Conservation (phyloP, 352 stramenopile species). For the Pythium pyrilobum region DNA sequence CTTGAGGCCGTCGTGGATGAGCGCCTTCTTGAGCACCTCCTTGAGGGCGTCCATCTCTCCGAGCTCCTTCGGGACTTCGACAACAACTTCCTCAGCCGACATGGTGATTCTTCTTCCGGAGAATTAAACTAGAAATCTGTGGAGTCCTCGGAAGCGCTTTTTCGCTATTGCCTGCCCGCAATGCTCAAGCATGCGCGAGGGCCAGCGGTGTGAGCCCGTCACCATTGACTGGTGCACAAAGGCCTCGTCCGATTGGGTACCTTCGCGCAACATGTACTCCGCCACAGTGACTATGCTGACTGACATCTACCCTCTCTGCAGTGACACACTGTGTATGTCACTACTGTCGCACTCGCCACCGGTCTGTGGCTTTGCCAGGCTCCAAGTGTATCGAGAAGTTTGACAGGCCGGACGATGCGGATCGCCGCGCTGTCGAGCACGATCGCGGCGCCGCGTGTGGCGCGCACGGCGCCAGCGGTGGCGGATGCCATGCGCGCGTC, state of each 20-base stretch:
- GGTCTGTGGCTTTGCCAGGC: neutral
- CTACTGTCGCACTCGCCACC: too few species aligned
- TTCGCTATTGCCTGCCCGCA: slow-evolving; percentile 8
- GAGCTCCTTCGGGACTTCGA: slow-evolving; percentile 91
- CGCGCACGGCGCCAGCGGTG: neutral
- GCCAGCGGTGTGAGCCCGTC: too few species aligned
- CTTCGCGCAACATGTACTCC: slow-evolving; percentile 23
- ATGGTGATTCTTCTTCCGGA: slow-evolving; percentile 49
- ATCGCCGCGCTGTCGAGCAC: neutral
- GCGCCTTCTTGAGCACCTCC: slow-evolving; percentile 98
- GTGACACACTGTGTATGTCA: too few species aligned
- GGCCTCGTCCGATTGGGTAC: neutral
- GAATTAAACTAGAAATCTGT: slow-evolving; percentile 20
- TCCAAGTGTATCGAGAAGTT: neutral
- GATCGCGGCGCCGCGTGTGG: neutral
- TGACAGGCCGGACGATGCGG: neutral
- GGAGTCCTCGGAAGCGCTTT: slow-evolving; percentile 58
- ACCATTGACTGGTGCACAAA: slow-evolving; percentile 27
- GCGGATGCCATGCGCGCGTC: neutral
- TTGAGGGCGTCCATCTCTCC: slow-evolving; percentile 97
- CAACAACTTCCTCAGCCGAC: slow-evolving; percentile 92
- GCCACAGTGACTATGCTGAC: neutral
- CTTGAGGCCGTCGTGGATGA: slow-evolving; percentile 98
- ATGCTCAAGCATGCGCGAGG: neutral
- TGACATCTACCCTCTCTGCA: too few species aligned